A percentile compares a stretch with the other conserved stretches of the same genome.
Evolutionary conservation across 192 early-diverging fungal species (phyloP).

Genomic region (Chytriomyces hyalinus): DNA sequence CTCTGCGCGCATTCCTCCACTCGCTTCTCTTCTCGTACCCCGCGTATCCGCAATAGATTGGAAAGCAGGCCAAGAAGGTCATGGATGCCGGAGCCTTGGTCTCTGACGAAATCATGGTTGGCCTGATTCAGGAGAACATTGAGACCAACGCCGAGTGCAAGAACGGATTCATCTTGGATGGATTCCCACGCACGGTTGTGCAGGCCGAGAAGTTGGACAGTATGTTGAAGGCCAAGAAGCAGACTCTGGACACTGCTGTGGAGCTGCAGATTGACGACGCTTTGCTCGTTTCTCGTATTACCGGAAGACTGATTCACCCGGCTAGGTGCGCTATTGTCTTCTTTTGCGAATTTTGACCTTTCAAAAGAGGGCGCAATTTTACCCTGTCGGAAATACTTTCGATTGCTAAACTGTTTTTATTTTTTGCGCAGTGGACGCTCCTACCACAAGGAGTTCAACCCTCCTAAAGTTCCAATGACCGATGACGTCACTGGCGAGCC

Average conservation of each 20-base stretch:
- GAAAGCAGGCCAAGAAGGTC: slow-evolving; percentile 96
- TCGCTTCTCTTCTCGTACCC: neutral
- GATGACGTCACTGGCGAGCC: slow-evolving; percentile 99
- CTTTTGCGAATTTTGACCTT: slow-evolving; percentile 30
- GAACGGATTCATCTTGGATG: slow-evolving; percentile 98
- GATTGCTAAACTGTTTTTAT: slow-evolving; percentile 1
- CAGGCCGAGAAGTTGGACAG: slow-evolving; percentile 98
- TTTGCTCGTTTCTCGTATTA: slow-evolving; percentile 93
- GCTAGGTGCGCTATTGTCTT: slow-evolving; percentile 50
- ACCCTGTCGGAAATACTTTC: neutral
- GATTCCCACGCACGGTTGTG: slow-evolving; percentile 96
- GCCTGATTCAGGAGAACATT: slow-evolving; percentile 96
- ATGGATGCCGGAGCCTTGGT: slow-evolving; percentile 99
- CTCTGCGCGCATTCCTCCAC: neutral
- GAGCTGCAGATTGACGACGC: slow-evolving; percentile 94
- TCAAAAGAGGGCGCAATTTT: neutral
- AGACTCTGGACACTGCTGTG: slow-evolving; percentile 87
- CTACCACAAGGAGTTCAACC: slow-evolving; percentile 97
- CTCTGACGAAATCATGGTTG: slow-evolving; percentile 97
- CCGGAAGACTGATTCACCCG: slow-evolving; percentile 94
- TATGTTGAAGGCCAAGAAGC: slow-evolving; percentile 83
- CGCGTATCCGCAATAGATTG: slow-evolving; percentile 54
- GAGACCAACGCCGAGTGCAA: slow-evolving; percentile 93
- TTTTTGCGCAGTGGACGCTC: slow-evolving; percentile 71
- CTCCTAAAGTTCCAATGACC: slow-evolving; percentile 86